Evolutionary conservation across 768 basidiomycete genomes (phyloP), one percentile per base, ranked within the genome.

Genomic region (Podaxis rugospora): DNA sequence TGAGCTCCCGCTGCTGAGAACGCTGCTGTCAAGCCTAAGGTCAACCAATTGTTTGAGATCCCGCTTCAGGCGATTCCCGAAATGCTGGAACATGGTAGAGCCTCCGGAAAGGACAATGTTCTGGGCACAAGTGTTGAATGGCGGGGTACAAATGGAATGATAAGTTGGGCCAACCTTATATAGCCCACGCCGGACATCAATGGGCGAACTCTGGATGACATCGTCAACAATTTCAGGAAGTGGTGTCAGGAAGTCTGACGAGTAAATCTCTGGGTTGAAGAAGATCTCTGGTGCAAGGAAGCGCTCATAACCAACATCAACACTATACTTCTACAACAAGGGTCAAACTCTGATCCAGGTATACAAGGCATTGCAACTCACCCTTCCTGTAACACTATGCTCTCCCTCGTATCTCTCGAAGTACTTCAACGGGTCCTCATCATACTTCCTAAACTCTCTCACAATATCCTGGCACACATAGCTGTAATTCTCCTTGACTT

Each of bases 401-500:
- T 98, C 93, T 21, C 94, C 95, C 49, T 97, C 92, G 69, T 87
- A 98, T 67, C 95, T 81, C 73, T 93, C 88, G 70, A 99, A 96
- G 77, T 91, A 88, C 78, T 95, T 97, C 75, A 89, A 89, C 2
- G 96, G 97, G 67, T 98, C 96, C 57, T 87, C 83, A 69, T 99
- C 97, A 75, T 95, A 98, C 78, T 98, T 99, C 73, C 93, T 85
- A 75, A 98, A 97, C 80, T 99, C 97, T 76, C 93, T 89, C 67
- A 99, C 96, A 66, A 98, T 98, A 71, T 98, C 97, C 74, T 97
- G 95, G 71, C 97, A 99, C 46, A 98, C 94, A 69, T 99, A 99
- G 67, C 92, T 95, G 76, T 95, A 96, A 68, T 93, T 92, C 80
- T 99, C 97, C 77, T 99, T 99, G 67, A 99, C 92, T 72, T 88